phyloP scores from a whole-genome alignment of 83 land plant genomes.

The Diphasiastrum complanatum region DNA sequence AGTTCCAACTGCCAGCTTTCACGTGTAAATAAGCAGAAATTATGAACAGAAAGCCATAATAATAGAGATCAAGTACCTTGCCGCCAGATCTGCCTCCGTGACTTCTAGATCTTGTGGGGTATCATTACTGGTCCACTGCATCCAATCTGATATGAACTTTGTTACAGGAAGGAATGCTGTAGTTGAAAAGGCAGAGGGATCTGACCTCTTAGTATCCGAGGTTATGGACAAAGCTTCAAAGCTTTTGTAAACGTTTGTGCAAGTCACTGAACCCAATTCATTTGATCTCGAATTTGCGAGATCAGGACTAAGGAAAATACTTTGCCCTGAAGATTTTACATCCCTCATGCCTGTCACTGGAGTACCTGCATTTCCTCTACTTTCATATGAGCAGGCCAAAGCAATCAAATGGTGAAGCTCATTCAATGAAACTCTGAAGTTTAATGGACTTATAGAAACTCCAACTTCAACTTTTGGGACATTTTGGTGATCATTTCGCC shows the following conservation, averaged over 20 bases:
- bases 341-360: too few species aligned
- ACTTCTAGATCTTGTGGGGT: conserved; percentile 17
- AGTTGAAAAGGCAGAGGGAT: conserved; percentile 11
- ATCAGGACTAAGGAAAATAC: too few species aligned
- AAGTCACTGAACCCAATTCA: too few species aligned
- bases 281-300: too few species aligned
- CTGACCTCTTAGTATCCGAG: too few species aligned
- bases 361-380: too few species aligned
- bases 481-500: conserved; percentile 61
- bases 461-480: conserved; percentile 60
- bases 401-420: conserved; percentile 25
- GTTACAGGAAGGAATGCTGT: conserved; percentile 40
- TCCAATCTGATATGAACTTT: conserved; percentile 71
- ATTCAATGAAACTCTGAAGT: conserved; percentile 18
- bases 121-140: conserved; percentile 37
- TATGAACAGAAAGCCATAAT: too few species aligned
- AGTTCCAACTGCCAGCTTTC: too few species aligned
- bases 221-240: too few species aligned
- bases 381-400: conserved; percentile 11
- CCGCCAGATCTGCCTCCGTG: conserved; percentile 49
- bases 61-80: conserved; percentile 41
- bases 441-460: conserved; percentile 29
- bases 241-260: too few species aligned
- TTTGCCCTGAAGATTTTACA: too few species aligned
- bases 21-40: too few species aligned